Evolutionary conservation across 1,284 basidiomycete species (phyloP).

Genomic region (Ganoderma lucidum): DNA sequence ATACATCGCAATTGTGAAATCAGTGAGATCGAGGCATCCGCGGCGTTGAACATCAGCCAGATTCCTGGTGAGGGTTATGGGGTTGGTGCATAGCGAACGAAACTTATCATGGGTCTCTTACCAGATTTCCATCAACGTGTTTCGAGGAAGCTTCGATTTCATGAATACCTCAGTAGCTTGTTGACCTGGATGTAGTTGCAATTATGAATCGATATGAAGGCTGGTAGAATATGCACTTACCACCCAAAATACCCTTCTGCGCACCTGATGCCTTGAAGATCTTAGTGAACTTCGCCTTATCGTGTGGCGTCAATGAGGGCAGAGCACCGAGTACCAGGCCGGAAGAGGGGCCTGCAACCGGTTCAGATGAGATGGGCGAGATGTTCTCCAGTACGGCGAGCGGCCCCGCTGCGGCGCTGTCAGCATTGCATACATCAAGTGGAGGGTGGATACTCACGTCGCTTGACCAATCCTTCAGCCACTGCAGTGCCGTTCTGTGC

Average conservation of each 20-base stretch:
- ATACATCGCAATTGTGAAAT: conserved; percentile 97
- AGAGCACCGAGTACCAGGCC: conserved; percentile 17
- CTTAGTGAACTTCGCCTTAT: conserved; percentile 82
- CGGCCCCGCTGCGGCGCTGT: conserved; percentile 71
- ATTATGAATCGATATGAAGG: background rate
- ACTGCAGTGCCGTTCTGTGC: conserved; percentile 86
- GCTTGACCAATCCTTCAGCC: conserved; percentile 62
- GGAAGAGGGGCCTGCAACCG: conserved; percentile 21
- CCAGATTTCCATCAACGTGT: conserved; percentile 95
- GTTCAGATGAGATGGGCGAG: conserved; percentile 35
- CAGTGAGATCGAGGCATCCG: conserved; percentile 87
- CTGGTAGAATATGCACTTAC: conserved; percentile 48
- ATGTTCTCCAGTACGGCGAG: conserved; percentile 81
- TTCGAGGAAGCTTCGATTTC: conserved; percentile 89
- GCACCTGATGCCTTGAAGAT: conserved; percentile 70
- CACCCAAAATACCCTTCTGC: conserved; percentile 81
- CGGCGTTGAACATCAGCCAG: conserved; percentile 95
- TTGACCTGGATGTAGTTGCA: conserved; percentile 59
- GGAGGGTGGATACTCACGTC: conserved; percentile 56
- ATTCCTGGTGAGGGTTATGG: conserved; percentile 61
- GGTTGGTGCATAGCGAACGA: background rate
- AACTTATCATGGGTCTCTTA: conserved; percentile 44
- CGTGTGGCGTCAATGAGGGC: conserved; percentile 76
- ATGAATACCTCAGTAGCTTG: conserved; percentile 92
- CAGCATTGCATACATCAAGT: background rate